phyloP scores from a whole-genome alignment of 164 flowering plant genomes.

The Stephania cephalantha region DNA sequence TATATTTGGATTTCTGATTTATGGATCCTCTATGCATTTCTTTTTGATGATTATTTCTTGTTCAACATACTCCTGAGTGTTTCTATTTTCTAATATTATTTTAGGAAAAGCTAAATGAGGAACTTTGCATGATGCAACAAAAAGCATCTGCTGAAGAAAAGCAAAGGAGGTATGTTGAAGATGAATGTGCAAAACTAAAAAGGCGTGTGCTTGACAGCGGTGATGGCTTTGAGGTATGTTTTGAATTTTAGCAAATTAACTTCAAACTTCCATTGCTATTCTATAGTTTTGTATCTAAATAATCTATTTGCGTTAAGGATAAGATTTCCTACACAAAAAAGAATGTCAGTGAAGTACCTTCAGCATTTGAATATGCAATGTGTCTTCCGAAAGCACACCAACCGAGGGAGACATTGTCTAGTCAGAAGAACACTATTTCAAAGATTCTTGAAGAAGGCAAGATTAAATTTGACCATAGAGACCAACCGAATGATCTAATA shows the following conservation, averaged over 20 bases:
- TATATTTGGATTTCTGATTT: background rate
- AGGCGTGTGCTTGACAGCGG: constrained; percentile 41
- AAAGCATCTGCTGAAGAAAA: constrained; percentile 48
- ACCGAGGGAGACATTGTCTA: constrained; percentile 35
- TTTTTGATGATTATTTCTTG: background rate
- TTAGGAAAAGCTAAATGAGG: constrained; percentile 43
- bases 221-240: constrained; percentile 44
- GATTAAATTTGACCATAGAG: constrained; percentile 8
- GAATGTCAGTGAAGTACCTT: constrained; percentile 28
- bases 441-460: constrained; percentile 88
- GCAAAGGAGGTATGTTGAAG: constrained; percentile 54
- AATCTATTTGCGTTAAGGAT: constrained; percentile 31
- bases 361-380: constrained; percentile 21
- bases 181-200: constrained; percentile 47
- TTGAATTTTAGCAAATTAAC: background rate
- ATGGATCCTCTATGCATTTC: background rate
- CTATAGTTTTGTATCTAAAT: constrained; percentile 7
- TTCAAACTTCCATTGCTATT: background rate
- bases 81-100: background rate
- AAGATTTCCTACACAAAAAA: constrained; percentile 39
- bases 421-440: constrained; percentile 61
- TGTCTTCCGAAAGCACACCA: constrained; percentile 31
- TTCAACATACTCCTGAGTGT: background rate
- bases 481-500: background rate
- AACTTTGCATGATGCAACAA: constrained; percentile 38